Conservation (phyloP, 1,139 yeast genomes). For the Protomyces pachydermus region DNA sequence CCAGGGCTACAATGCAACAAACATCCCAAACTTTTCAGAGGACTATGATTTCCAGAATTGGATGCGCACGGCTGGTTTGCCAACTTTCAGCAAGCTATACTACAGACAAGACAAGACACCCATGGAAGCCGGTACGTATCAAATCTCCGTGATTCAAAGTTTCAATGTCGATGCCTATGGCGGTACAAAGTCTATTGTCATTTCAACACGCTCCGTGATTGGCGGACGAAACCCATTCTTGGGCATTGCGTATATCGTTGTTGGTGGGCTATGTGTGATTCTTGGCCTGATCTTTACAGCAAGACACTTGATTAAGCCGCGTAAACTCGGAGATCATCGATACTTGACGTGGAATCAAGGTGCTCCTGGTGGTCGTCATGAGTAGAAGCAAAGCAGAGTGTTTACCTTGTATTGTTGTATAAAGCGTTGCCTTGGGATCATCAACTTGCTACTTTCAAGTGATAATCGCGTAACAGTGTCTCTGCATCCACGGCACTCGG, state of each 20-base stretch:
- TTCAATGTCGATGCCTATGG: conserved; percentile 81
- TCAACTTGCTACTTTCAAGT: conserved; percentile 36
- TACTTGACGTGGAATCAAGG: conserved; percentile 56
- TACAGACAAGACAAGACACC: conserved; percentile 67
- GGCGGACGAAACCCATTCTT: conserved; percentile 88
- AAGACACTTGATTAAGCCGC: conserved; percentile 60
- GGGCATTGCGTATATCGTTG: conserved; percentile 85
- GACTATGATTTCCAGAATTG: conserved; percentile 82
- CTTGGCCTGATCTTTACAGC: conserved; percentile 56
- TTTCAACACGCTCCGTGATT: conserved; percentile 77
- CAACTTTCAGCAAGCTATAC: conserved; percentile 77
- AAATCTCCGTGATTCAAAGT: conserved; percentile 47
- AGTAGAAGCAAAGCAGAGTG: not conserved
- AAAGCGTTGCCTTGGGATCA: not conserved
- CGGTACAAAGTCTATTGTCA: conserved; percentile 73
- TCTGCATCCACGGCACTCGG: conserved; percentile 60
- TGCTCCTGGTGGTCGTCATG: not conserved
- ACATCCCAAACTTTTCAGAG: conserved; percentile 63
- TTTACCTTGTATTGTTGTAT: not conserved
- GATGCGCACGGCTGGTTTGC: conserved; percentile 93
- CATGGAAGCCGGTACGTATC: conserved; percentile 63
- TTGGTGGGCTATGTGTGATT: conserved; percentile 78
- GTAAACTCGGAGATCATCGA: conserved; percentile 68
- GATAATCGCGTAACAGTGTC: conserved; percentile 49
- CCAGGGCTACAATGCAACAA: conserved; percentile 79